phyloP scores from a whole-genome alignment of 2,329 filamentous ascomycete species.

The Byssochlamys sp. region DNA sequence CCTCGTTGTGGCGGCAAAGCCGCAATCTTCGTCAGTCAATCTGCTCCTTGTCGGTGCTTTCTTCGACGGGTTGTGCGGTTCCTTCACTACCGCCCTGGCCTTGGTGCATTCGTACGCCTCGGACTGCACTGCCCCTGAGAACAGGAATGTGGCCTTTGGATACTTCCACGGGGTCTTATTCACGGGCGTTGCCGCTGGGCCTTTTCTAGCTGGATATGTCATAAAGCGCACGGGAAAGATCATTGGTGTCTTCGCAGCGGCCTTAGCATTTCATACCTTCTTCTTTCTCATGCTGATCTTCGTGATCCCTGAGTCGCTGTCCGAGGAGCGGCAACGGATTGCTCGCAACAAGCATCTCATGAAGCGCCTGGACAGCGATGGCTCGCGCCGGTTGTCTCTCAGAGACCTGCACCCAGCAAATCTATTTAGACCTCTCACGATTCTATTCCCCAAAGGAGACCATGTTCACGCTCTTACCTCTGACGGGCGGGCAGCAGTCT shows the following conservation, averaged over 20 bases:
- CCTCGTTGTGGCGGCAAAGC: conserved; percentile 66
- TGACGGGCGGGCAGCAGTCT: conserved; percentile 49
- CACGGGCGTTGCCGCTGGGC: conserved; percentile 76
- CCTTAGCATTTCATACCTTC: conserved; percentile 59
- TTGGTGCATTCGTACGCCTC: conserved; percentile 77
- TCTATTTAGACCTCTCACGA: conserved; percentile 64
- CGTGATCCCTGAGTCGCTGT: conserved; percentile 74
- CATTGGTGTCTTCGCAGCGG: conserved; percentile 75
- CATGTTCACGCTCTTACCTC: conserved; percentile 19
- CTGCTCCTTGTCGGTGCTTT: conserved; percentile 68
- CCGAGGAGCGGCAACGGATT: conserved; percentile 57
- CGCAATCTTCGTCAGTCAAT: conserved; percentile 62
- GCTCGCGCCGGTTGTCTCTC: conserved; percentile 22
- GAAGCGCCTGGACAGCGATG: conserved; percentile 26
- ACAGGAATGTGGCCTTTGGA: conserved; percentile 72
- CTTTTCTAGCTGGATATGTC: conserved; percentile 68
- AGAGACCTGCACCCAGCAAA: conserved; percentile 45
- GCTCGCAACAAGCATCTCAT: conserved; percentile 59
- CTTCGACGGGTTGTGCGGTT: conserved; percentile 75
- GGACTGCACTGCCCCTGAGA: conserved; percentile 74
- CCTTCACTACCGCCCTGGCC: conserved; percentile 73
- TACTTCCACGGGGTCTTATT: conserved; percentile 87
- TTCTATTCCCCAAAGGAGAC: conserved; percentile 57
- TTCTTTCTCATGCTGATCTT: conserved; percentile 66
- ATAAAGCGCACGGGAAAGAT: conserved; percentile 66